phyloP scores from a whole-genome alignment of 768 basidiomycete genomes.

The Glaciozyma antarctica region DNA sequence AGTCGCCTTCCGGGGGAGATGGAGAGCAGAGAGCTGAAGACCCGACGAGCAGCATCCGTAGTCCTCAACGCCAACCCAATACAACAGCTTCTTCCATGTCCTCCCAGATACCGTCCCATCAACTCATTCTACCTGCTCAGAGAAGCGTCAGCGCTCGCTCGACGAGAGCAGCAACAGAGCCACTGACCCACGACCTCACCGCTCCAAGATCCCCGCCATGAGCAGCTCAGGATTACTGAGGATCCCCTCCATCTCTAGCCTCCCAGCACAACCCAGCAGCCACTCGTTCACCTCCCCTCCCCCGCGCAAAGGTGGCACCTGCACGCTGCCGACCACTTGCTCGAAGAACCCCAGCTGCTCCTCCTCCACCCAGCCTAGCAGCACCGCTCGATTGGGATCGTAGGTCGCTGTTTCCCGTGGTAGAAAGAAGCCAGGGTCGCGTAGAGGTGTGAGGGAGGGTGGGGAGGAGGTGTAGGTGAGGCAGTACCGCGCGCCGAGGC shows the following conservation, averaged over 20 bases:
- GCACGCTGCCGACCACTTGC: conserved; percentile 6
- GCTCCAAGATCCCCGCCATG: conserved; percentile 11
- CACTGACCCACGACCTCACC: not conserved
- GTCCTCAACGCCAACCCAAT: too few relatives aligned
- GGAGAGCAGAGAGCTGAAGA: too few relatives aligned
- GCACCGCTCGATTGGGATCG: conserved; percentile 17
- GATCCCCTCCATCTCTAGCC: conserved; percentile 24
- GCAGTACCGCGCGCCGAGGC: conserved; percentile 25
- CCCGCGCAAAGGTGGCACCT: not conserved
- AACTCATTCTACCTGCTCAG: too few relatives aligned
- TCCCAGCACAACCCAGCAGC: conserved; percentile 15
- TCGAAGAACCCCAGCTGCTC: conserved; percentile 20
- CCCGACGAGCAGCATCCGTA: too few relatives aligned
- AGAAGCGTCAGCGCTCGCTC: too few relatives aligned
- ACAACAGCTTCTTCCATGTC: too few relatives aligned
- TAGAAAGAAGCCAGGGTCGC: conserved; percentile 25
- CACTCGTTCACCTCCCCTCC: conserved; percentile 25
- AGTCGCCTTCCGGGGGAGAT: too few relatives aligned
- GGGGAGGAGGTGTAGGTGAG: not conserved
- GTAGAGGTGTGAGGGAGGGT: not conserved
- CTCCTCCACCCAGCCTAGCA: conserved; percentile 30
- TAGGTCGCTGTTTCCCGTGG: conserved; percentile 13
- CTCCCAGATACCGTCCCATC: too few relatives aligned
- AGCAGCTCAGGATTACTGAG: conserved; percentile 19
- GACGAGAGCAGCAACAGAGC: too few relatives aligned